These are phyloP conservation scores for Penicillium digitatum DNA, from an alignment of 2,329 filamentous ascomycete genomes.

Conservation along the genomic window DNA sequence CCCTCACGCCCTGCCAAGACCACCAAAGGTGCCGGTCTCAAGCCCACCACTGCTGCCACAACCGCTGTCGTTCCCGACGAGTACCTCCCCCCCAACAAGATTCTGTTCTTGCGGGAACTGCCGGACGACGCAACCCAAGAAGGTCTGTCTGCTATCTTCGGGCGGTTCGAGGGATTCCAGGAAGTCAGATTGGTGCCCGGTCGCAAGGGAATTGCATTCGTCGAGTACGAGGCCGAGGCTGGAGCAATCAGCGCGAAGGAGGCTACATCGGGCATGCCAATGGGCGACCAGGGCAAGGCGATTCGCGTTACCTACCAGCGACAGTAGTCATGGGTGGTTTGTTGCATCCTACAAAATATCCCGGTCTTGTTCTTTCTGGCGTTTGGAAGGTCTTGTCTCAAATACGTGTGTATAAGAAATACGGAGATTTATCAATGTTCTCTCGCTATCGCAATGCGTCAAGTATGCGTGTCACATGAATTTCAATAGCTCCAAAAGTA, in stretches of 20 bases:
- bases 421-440: slow-evolving; percentile 7
- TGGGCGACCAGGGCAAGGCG: slow-evolving; percentile 69
- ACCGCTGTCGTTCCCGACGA: slow-evolving; percentile 87
- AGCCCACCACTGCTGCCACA: slow-evolving; percentile 65
- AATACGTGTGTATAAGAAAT: slow-evolving; percentile 14
- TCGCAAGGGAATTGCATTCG: slow-evolving; percentile 84
- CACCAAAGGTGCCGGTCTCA: slow-evolving; percentile 68
- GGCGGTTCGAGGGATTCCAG: slow-evolving; percentile 86
- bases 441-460: background rate
- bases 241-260: slow-evolving; percentile 93
- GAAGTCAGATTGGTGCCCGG: slow-evolving; percentile 88
- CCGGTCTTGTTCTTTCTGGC: slow-evolving; percentile 24
- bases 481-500: slow-evolving; percentile 11
- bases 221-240: slow-evolving; percentile 88
- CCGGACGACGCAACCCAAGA: slow-evolving; percentile 83
- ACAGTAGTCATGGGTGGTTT: slow-evolving; percentile 46
- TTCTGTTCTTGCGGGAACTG: slow-evolving; percentile 87
- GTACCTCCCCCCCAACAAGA: slow-evolving; percentile 96
- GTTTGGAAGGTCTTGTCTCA: slow-evolving; percentile 28
- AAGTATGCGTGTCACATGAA: slow-evolving; percentile 6
- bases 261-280: slow-evolving; percentile 76
- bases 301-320: slow-evolving; percentile 97
- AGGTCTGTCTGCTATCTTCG: slow-evolving; percentile 73
- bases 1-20: slow-evolving; percentile 63
- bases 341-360: slow-evolving; percentile 17